A percentile compares a stretch with the other conserved stretches of the same genome.
Conservation (phyloP, 805 yeast species). For the Ogataea dorogensis region DNA sequence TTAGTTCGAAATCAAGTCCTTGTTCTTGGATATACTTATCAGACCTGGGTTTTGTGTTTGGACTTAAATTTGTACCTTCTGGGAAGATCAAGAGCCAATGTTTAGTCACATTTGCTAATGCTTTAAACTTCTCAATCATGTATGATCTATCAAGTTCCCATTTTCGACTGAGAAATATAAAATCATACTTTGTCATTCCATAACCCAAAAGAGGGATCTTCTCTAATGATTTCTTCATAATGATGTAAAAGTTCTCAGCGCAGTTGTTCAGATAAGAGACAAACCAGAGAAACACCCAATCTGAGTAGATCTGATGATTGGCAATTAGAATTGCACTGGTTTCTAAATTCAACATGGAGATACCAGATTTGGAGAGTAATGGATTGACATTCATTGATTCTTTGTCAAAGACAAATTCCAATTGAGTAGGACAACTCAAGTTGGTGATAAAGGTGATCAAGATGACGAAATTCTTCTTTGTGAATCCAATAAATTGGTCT, state of each 20-base stretch:
- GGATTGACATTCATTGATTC: constrained; percentile 12
- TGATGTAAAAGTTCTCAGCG: constrained; percentile 65
- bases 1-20: constrained; percentile 43
- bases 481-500: constrained; percentile 46
- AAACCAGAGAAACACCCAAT: constrained; percentile 94
- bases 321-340: constrained; percentile 54
- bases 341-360: constrained; percentile 21
- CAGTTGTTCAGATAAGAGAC: constrained; percentile 64
- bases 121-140: constrained; percentile 53
- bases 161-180: constrained; percentile 77
- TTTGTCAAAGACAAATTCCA: constrained; percentile 44
- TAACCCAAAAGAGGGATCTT: constrained; percentile 74
- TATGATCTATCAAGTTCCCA: constrained; percentile 75
- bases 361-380: constrained; percentile 10
- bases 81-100: constrained; percentile 81
- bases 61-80: constrained; percentile 88
- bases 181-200: constrained; percentile 79
- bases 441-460: constrained; percentile 51
- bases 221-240: constrained; percentile 72
- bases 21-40: constrained; percentile 54
- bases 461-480: constrained; percentile 59
- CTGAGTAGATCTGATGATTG: constrained; percentile 94
- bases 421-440: constrained; percentile 49
- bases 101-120: constrained; percentile 40
- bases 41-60: constrained; percentile 59